phyloP scores from a whole-genome alignment of 805 yeast species.

The Ogataea dorogensis region DNA sequence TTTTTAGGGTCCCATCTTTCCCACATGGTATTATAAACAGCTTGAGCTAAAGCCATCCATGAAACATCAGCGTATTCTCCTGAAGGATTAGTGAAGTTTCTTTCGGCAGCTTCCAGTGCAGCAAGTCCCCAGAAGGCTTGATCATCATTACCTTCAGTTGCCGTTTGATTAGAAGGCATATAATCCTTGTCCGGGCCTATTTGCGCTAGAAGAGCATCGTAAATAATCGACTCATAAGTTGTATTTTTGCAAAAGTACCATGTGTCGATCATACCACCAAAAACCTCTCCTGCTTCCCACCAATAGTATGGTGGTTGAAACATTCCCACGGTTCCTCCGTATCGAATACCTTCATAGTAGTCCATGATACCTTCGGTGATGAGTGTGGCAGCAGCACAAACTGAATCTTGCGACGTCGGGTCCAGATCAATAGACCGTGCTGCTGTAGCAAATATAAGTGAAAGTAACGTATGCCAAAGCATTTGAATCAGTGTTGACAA shows the following conservation, averaged over 20 bases:
- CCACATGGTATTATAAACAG: conserved; percentile 82
- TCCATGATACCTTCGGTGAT: conserved; percentile 74
- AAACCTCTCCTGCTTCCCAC: conserved; percentile 91
- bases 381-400: conserved; percentile 51
- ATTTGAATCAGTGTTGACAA: conserved; percentile 1
- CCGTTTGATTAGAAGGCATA: conserved; percentile 76
- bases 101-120: conserved; percentile 80
- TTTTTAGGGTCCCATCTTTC: conserved; percentile 66
- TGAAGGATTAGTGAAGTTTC: conserved; percentile 77
- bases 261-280: conserved; percentile 69
- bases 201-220: conserved; percentile 63
- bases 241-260: conserved; percentile 68
- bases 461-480: conserved; percentile 1
- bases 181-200: conserved; percentile 63
- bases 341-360: conserved; percentile 66
- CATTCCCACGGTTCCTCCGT: conserved; percentile 73
- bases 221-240: conserved; percentile 56
- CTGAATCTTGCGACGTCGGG: conserved; percentile 24
- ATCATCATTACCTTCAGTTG: conserved; percentile 90
- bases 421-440: conserved; percentile 15
- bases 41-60: conserved; percentile 81
- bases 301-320: conserved; percentile 76
- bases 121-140: conserved; percentile 93
- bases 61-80: conserved; percentile 21
- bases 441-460: neutral